A percentile compares a stretch with the other conserved stretches of the same genome.
These are phyloP conservation scores for Musa balbisiana DNA, from an alignment of 202 grass and related monocot species.

Conservation along the genomic window DNA sequence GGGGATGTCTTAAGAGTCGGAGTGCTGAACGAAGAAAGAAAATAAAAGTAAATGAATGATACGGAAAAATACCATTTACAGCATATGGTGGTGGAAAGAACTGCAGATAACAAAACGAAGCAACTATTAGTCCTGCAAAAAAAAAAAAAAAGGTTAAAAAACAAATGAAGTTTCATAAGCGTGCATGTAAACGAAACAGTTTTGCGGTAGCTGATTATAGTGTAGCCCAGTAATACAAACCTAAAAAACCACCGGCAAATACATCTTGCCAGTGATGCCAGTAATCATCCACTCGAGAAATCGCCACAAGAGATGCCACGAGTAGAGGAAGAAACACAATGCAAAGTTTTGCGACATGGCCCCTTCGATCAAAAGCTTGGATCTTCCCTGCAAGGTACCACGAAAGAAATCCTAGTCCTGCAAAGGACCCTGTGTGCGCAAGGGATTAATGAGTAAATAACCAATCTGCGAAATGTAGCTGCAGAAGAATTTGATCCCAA, in stretches of 20 bases:
- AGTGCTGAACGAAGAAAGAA: background rate
- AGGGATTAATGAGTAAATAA: background rate
- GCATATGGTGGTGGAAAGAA: slow-evolving; percentile 11
- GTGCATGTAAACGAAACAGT: background rate
- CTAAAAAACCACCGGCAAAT: slow-evolving; percentile 33
- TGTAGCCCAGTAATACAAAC: slow-evolving; percentile 12
- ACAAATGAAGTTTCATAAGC: background rate
- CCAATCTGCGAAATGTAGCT: background rate
- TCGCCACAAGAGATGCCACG: slow-evolving; percentile 26
- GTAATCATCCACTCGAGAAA: slow-evolving; percentile 67
- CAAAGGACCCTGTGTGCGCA: slow-evolving; percentile 38
- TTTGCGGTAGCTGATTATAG: background rate
- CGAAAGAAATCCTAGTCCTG: slow-evolving; percentile 43
- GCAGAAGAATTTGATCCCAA: background rate
- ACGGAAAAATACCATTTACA: background rate
- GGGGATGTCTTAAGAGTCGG: background rate
- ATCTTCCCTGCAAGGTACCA: slow-evolving; percentile 61
- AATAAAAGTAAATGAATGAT: background rate
- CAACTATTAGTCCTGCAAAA: slow-evolving; percentile 13
- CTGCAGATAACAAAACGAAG: slow-evolving; percentile 23
- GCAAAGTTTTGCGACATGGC: slow-evolving; percentile 53
- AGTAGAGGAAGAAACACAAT: slow-evolving; percentile 42
- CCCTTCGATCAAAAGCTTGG: slow-evolving; percentile 34
- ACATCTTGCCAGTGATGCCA: slow-evolving; percentile 75
- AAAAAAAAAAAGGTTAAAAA: background rate